These are phyloP conservation scores for Solanum rostratum DNA, from an alignment of 257 asterid species.

Conservation along the genomic window DNA sequence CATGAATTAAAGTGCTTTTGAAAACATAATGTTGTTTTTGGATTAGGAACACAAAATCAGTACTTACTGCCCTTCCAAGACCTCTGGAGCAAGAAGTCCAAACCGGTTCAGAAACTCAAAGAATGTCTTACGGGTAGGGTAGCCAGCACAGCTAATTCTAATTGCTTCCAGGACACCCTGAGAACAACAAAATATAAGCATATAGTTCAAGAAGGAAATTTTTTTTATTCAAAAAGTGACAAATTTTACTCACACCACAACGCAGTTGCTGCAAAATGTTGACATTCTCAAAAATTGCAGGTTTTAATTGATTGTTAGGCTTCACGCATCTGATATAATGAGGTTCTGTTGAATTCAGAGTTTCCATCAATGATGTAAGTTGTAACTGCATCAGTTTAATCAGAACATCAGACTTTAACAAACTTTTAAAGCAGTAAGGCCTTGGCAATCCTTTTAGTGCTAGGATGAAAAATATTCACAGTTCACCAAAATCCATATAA, in stretches of 20 bases:
- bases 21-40: not conserved
- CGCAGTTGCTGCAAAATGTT: slow-evolving; percentile 93
- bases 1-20: not conserved
- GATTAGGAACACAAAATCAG: not conserved
- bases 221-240: not conserved
- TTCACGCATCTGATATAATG: slow-evolving; percentile 97
- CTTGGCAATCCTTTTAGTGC: not conserved
- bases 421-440: not conserved
- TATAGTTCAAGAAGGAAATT: not conserved
- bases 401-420: slow-evolving; percentile 15
- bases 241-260: slow-evolving; percentile 80
- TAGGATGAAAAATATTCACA: not conserved
- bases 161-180: slow-evolving; percentile 45
- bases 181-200: not conserved
- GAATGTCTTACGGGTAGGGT: slow-evolving; percentile 93
- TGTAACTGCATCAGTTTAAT: slow-evolving; percentile 53
- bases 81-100: slow-evolving; percentile 71
- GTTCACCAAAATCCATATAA: not conserved
- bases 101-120: slow-evolving; percentile 76
- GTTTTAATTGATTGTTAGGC: slow-evolving; percentile 91
- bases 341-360: slow-evolving; percentile 91
- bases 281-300: slow-evolving; percentile 84
- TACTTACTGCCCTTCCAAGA: slow-evolving; percentile 8
- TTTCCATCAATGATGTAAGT: slow-evolving; percentile 92
- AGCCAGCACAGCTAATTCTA: slow-evolving; percentile 97